Evolutionary conservation across 2,329 filamentous ascomycete species (phyloP).

Genomic region (Ophiocordyceps sinensis): DNA sequence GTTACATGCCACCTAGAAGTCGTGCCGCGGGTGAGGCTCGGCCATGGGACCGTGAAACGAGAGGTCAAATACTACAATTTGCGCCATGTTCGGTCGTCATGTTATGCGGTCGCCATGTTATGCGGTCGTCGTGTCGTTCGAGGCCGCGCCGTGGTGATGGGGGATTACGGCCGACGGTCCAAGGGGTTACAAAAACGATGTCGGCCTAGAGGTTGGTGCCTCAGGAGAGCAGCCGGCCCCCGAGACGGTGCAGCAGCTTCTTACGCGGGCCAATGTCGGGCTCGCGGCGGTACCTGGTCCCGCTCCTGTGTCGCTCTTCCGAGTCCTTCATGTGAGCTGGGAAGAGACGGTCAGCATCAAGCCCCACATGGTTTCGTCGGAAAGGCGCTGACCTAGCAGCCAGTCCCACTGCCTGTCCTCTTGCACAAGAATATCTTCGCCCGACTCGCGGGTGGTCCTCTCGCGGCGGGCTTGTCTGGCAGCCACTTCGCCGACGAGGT

Average conservation of each 20-base stretch:
- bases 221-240: slow-evolving; percentile 12
- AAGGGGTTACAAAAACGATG: too few relatives aligned
- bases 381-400: slow-evolving; percentile 34
- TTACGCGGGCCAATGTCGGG: slow-evolving; percentile 19
- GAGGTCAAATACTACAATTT: slow-evolving; percentile 1
- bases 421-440: slow-evolving; percentile 36
- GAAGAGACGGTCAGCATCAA: neutral
- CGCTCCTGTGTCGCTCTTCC: slow-evolving; percentile 36
- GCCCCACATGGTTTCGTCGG: neutral
- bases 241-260: slow-evolving; percentile 26
- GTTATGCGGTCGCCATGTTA: slow-evolving; percentile 4
- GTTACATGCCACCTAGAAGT: neutral
- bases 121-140: slow-evolving; percentile 2
- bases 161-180: too few relatives aligned
- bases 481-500: slow-evolving; percentile 51
- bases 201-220: too few relatives aligned
- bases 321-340: slow-evolving; percentile 35
- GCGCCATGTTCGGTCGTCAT: slow-evolving; percentile 3
- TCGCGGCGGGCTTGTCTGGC: slow-evolving; percentile 42
- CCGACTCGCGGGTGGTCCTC: slow-evolving; percentile 40
- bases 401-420: slow-evolving; percentile 49
- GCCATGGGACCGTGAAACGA: neutral
- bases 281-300: slow-evolving; percentile 26
- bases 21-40: neutral
- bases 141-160: neutral